Percentiles rank a stretch among this genome's conserved stretches.
These are phyloP conservation scores for Amauroascus niger DNA, from an alignment of 2,329 filamentous ascomycete species.

Conservation along the genomic window DNA sequence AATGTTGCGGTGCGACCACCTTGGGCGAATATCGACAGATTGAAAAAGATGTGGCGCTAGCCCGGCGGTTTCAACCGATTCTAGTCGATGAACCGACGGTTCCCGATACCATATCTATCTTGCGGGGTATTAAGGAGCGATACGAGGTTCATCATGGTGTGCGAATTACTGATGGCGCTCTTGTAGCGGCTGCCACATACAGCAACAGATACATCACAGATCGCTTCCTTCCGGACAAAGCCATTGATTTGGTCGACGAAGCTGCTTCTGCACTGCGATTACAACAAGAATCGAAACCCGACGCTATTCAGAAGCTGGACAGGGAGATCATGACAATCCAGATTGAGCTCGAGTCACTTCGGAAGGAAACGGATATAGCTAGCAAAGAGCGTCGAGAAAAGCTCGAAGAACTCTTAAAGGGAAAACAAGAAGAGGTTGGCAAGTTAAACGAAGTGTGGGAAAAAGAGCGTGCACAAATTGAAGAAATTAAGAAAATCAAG, in stretches of 20 bases:
- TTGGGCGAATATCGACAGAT: slow-evolving; percentile 85
- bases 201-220: slow-evolving; percentile 96
- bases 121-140: slow-evolving; percentile 92
- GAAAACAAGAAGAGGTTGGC: slow-evolving; percentile 66
- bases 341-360: slow-evolving; percentile 86
- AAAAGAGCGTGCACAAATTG: slow-evolving; percentile 74
- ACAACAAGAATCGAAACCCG: slow-evolving; percentile 94
- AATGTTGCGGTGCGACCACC: slow-evolving; percentile 92
- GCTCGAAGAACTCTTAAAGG: slow-evolving; percentile 65
- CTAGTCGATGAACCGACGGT: slow-evolving; percentile 85
- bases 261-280: slow-evolving; percentile 81
- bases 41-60: slow-evolving; percentile 90
- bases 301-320: slow-evolving; percentile 84
- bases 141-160: slow-evolving; percentile 98
- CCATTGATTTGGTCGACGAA: slow-evolving; percentile 93
- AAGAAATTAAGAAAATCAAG: slow-evolving; percentile 76
- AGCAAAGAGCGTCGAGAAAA: slow-evolving; percentile 82
- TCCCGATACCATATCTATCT: slow-evolving; percentile 85
- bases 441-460: slow-evolving; percentile 77
- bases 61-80: slow-evolving; percentile 88
- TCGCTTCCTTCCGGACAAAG: slow-evolving; percentile 90
- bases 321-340: slow-evolving; percentile 95
- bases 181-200: slow-evolving; percentile 84
- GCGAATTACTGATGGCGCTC: slow-evolving; percentile 79
- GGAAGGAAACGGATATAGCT: slow-evolving; percentile 85